Evolutionary conservation across 75 land plant genomes (phyloP).

Genomic region (Chamaecyparis obtusa): DNA sequence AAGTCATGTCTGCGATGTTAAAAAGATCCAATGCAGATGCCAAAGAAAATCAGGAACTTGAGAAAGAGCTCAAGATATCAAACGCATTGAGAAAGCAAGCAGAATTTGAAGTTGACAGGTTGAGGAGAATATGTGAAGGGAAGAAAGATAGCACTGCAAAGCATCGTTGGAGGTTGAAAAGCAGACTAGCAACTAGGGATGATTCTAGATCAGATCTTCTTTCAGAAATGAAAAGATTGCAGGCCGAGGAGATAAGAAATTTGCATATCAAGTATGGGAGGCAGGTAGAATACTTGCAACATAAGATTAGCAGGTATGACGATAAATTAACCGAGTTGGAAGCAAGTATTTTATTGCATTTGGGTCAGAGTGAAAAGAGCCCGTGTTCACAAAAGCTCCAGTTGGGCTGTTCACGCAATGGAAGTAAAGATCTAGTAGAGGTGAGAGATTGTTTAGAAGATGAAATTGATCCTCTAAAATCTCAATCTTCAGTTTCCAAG

Average conservation of each 20-base stretch:
- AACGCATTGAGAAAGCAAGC: conserved; percentile 57
- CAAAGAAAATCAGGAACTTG: conserved; percentile 51
- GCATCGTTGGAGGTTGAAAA: conserved; percentile 35
- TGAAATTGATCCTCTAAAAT: conserved; percentile 8
- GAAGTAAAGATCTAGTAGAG: conserved; percentile 12
- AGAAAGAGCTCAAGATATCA: conserved; percentile 55
- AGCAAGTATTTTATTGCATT: conserved; percentile 9
- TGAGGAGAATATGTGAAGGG: conserved; percentile 36
- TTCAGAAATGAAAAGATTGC: neutral
- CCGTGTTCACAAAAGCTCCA: neutral
- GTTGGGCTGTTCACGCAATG: neutral
- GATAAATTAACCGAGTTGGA: conserved; percentile 21
- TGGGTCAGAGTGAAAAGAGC: conserved; percentile 10
- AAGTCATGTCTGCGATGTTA: conserved; percentile 64
- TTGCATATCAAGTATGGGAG: conserved; percentile 13
- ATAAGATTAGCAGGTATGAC: conserved; percentile 17
- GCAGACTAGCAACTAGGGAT: conserved; percentile 3
- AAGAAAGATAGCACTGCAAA: conserved; percentile 16
- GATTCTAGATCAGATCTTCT: neutral
- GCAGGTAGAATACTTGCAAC: conserved; percentile 17
- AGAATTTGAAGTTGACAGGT: conserved; percentile 54
- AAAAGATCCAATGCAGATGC: conserved; percentile 59
- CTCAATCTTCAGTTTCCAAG: conserved; percentile 13
- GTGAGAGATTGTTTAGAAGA: conserved; percentile 13
- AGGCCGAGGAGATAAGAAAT: conserved; percentile 10